phyloP scores from a whole-genome alignment of 2,329 filamentous ascomycete species.

The Xylariaceae sp. region DNA sequence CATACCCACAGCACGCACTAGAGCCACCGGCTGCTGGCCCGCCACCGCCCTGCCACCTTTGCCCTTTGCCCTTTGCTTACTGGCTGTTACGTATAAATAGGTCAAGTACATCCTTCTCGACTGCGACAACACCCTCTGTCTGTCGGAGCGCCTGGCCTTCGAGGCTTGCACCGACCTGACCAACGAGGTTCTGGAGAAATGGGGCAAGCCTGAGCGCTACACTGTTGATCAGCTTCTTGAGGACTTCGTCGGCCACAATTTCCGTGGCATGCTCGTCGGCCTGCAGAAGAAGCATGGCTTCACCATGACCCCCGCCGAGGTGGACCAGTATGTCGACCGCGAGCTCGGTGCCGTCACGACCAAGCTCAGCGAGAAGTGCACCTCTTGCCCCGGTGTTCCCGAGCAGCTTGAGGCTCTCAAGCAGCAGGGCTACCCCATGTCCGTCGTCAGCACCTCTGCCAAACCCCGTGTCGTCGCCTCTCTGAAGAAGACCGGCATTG shows the following conservation, averaged over 20 bases:
- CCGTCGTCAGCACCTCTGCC: constrained; percentile 68
- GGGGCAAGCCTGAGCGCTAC: constrained; percentile 59
- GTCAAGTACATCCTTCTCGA: constrained; percentile 61
- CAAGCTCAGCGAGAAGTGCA: constrained; percentile 60
- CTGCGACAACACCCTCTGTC: constrained; percentile 70
- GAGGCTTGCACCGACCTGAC: constrained; percentile 71
- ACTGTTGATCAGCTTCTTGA: constrained; percentile 64
- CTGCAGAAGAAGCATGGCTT: constrained; percentile 68
- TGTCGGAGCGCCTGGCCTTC: constrained; percentile 71
- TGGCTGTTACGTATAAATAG: constrained; percentile 32
- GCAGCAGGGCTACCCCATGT: constrained; percentile 59
- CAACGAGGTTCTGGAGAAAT: constrained; percentile 67
- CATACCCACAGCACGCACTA: not conserved
- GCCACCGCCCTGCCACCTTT: not conserved
- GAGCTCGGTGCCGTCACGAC: constrained; percentile 68
- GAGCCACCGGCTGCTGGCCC: not conserved
- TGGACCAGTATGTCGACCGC: constrained; percentile 60
- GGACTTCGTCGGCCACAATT: constrained; percentile 75
- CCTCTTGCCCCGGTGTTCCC: constrained; percentile 57
- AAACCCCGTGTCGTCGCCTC: constrained; percentile 65
- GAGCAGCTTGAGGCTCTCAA: constrained; percentile 56
- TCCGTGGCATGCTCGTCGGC: constrained; percentile 69
- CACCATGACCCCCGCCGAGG: constrained; percentile 54
- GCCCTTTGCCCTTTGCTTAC: not conserved
- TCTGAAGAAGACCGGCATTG: constrained; percentile 64